These are phyloP conservation scores for Aspergillus brunneoviolaceus DNA, from an alignment of 2,329 filamentous ascomycete genomes.

Conservation along the genomic window DNA sequence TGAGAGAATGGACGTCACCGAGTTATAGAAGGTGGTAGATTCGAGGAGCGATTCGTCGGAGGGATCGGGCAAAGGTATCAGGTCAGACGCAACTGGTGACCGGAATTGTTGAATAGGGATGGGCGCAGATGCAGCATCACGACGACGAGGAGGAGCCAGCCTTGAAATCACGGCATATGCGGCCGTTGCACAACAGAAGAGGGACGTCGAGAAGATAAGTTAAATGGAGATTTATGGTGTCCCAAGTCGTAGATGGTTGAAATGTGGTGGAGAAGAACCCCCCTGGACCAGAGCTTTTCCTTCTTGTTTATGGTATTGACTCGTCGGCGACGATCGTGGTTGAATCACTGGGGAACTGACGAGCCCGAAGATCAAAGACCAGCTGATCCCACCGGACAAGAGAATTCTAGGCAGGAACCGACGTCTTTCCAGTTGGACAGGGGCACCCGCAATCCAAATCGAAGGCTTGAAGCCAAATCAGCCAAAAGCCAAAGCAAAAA, in stretches of 20 bases:
- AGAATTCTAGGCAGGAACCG: neutral
- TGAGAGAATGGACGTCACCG: constrained; percentile 8
- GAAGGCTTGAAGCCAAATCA: constrained; percentile 1
- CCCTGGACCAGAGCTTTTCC: neutral
- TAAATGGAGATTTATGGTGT: neutral
- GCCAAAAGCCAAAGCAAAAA: constrained; percentile 1
- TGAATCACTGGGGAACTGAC: neutral
- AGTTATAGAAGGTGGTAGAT: constrained; percentile 8
- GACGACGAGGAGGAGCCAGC: constrained; percentile 42
- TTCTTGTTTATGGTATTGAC: neutral
- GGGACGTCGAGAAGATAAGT: neutral
- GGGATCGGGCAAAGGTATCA: constrained; percentile 22
- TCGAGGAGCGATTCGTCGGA: neutral
- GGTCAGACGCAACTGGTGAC: constrained; percentile 26
- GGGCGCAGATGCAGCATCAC: constrained; percentile 39
- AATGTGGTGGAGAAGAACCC: neutral
- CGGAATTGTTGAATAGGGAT: constrained; percentile 29
- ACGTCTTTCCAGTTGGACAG: neutral
- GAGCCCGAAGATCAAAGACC: neutral
- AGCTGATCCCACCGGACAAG: neutral
- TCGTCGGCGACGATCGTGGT: neutral
- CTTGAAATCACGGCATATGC: constrained; percentile 40
- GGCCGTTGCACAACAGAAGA: constrained; percentile 28
- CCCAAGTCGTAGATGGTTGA: neutral
- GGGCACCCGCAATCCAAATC: neutral